phyloP scores from a whole-genome alignment of 176 grass and related monocot genomes.

The Bolboschoenus planiculmis region DNA sequence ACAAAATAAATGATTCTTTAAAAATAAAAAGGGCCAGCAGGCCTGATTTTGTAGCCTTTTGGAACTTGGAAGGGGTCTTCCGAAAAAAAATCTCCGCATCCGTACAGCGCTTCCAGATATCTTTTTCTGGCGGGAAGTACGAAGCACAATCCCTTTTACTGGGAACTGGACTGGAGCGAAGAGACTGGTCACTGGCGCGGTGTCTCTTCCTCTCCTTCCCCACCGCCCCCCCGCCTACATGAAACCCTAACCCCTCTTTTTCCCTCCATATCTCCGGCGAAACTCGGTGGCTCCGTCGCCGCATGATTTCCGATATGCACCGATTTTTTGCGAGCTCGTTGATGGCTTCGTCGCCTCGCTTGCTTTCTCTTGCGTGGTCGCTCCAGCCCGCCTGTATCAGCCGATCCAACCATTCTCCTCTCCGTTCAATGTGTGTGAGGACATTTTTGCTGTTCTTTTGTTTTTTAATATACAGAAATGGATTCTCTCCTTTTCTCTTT shows the following conservation, averaged over 20 bases:
- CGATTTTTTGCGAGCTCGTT: conserved; percentile 59
- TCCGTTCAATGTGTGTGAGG: conserved; percentile 43
- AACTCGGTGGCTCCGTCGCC: not conserved
- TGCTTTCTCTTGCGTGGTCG: conserved; percentile 50
- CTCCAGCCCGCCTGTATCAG: conserved; percentile 34
- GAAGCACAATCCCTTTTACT: conserved; percentile 5
- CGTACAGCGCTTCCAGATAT: not conserved
- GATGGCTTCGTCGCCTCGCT: conserved; percentile 55
- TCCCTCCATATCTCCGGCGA: not conserved
- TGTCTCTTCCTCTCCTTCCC: not conserved
- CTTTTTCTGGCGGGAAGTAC: conserved; percentile 16
- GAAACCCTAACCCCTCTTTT: conserved; percentile 28
- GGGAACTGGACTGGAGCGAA: not conserved
- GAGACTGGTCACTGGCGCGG: not conserved
- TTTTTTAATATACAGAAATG: not conserved
- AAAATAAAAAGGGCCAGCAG: not conserved
- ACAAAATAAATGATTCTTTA: too few relatives aligned
- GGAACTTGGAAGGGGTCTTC: not conserved
- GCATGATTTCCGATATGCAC: conserved; percentile 38
- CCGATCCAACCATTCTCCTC: conserved; percentile 15
- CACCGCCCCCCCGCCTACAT: not conserved
- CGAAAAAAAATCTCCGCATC: not conserved
- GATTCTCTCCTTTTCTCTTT: not conserved
- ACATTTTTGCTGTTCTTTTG: not conserved
- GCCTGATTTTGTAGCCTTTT: not conserved